phyloP scores from a whole-genome alignment of 2,329 filamentous ascomycete species.

The Proliferodiscus dingleyae region DNA sequence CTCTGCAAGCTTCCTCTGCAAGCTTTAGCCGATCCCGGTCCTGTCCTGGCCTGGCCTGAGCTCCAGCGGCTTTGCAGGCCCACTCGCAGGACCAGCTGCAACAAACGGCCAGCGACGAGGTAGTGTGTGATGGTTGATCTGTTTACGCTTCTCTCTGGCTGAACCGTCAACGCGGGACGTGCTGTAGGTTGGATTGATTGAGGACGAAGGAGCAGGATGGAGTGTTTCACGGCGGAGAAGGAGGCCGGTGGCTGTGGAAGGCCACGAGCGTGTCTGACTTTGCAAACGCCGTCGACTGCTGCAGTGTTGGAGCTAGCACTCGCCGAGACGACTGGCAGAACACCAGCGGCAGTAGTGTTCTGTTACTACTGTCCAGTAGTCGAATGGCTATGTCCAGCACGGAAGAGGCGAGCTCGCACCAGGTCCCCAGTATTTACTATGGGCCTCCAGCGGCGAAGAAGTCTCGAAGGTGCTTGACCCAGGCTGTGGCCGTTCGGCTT shows the following conservation, averaged over 20 bases:
- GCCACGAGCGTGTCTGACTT: conserved; percentile 11
- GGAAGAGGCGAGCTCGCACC: background rate
- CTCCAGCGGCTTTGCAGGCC: background rate
- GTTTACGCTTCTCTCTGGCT: background rate
- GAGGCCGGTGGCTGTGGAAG: background rate
- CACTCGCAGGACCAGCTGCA: background rate
- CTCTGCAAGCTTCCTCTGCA: conserved; percentile 13
- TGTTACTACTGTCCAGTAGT: background rate
- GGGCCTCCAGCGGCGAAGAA: conserved; percentile 1
- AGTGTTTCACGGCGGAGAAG: background rate
- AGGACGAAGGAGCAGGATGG: background rate
- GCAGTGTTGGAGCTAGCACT: conserved; percentile 15
- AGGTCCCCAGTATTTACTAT: conserved; percentile 2
- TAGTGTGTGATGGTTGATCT: background rate
- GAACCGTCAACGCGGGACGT: background rate
- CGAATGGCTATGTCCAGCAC: background rate
- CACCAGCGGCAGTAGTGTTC: background rate
- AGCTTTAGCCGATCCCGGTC: conserved; percentile 21
- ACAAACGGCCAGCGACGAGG: background rate
- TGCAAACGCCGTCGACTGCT: conserved; percentile 15
- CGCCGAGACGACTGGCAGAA: conserved; percentile 3
- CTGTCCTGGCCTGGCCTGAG: conserved; percentile 12
- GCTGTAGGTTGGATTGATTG: background rate
- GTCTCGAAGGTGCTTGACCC: background rate
- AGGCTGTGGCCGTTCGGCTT: conserved; percentile 5